Evolutionary conservation across 352 stramenopile genomes (phyloP).

Genomic region (Phytophthora podocarpi): DNA sequence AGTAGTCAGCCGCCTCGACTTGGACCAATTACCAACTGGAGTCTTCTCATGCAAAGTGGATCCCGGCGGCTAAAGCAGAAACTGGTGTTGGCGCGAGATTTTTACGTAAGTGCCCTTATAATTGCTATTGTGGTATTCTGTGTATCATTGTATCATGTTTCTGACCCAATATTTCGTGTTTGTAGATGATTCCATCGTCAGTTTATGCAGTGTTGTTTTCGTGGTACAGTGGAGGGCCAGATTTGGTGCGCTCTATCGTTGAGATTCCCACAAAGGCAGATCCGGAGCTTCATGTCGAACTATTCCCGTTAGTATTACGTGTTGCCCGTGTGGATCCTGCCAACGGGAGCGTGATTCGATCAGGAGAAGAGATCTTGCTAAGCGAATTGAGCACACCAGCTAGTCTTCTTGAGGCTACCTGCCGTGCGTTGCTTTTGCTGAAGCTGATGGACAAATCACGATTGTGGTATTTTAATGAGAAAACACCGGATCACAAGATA

Average conservation of each 20-base stretch:
- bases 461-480: slow-evolving; percentile 86
- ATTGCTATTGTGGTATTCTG: neutral
- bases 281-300: slow-evolving; percentile 59
- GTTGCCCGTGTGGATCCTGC: slow-evolving; percentile 72
- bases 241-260: slow-evolving; percentile 65
- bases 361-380: slow-evolving; percentile 80
- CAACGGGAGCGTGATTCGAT: slow-evolving; percentile 75
- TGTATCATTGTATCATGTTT: neutral
- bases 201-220: slow-evolving; percentile 70
- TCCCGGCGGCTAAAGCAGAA: slow-evolving; percentile 77
- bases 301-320: slow-evolving; percentile 82
- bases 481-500: slow-evolving; percentile 70
- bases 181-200: slow-evolving; percentile 69
- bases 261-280: slow-evolving; percentile 37
- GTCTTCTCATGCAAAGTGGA: slow-evolving; percentile 73
- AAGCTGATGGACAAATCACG: slow-evolving; percentile 77
- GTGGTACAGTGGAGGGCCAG: slow-evolving; percentile 83
- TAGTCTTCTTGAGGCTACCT: slow-evolving; percentile 71
- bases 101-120: slow-evolving; percentile 61
- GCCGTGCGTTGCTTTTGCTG: slow-evolving; percentile 69
- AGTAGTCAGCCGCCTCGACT: slow-evolving; percentile 39
- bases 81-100: slow-evolving; percentile 72
- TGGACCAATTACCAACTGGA: slow-evolving; percentile 85
- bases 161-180: neutral
- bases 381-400: slow-evolving; percentile 66